phyloP scores from a whole-genome alignment of 148 eudicot genomes.

The Persicaria maculosa region DNA sequence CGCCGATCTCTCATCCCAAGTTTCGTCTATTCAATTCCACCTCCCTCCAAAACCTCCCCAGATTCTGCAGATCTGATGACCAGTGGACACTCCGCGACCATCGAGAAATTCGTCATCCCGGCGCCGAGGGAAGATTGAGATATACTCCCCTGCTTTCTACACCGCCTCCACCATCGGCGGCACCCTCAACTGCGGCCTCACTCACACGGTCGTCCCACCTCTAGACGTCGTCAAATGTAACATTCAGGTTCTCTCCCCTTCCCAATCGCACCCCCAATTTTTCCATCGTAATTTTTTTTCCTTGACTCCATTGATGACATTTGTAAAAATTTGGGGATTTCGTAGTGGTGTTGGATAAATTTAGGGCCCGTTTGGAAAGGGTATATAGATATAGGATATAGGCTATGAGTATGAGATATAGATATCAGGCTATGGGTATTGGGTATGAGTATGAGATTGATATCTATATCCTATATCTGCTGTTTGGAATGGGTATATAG shows the following conservation, averaged over 20 bases:
- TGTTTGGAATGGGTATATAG: no score
- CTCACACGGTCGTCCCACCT: slow-evolving; percentile 68
- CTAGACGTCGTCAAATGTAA: slow-evolving; percentile 64
- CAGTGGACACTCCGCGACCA: neutral
- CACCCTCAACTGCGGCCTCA: slow-evolving; percentile 43
- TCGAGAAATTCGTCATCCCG: slow-evolving; percentile 24
- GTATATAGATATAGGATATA: no score
- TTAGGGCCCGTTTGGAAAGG: no score
- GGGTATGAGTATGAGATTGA: no score
- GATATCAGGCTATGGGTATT: no score
- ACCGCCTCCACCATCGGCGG: slow-evolving; percentile 55
- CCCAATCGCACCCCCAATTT: neutral
- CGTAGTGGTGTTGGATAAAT: no score
- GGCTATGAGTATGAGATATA: no score
- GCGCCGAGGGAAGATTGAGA: slow-evolving; percentile 57
- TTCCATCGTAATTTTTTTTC: no score
- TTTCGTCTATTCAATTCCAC: slow-evolving; percentile 20
- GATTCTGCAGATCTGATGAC: slow-evolving; percentile 4
- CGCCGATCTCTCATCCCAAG: slow-evolving; percentile 31
- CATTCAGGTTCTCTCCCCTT: slow-evolving; percentile 45
- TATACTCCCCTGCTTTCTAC: slow-evolving; percentile 55
- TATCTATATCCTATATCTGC: no score
- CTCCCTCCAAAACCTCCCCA: neutral
- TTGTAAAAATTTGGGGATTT: no score
- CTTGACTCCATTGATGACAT: no score